Percentiles rank a stretch among this genome's conserved stretches.
Conservation (phyloP, 2,329 filamentous ascomycete genomes). For the Lasiodiplodia hormozganensis region DNA sequence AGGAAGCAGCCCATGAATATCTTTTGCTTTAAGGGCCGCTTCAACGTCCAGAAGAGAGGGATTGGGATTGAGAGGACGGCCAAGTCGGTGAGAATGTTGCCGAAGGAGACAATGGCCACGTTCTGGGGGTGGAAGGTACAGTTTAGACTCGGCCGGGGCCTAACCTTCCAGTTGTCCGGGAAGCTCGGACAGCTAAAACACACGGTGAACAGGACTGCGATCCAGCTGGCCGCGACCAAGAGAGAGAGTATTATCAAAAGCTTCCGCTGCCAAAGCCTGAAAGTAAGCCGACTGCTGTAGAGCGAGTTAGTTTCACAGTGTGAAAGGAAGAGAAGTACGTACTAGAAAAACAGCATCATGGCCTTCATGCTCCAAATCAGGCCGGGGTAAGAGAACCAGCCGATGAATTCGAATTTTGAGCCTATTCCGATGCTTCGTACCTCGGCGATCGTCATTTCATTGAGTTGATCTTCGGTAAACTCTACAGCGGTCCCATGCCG, state of each 20-base stretch:
- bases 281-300: constrained; percentile 39
- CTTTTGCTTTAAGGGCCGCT: constrained; percentile 41
- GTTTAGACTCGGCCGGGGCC: constrained; percentile 36
- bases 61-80: constrained; percentile 43
- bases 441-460: constrained; percentile 1
- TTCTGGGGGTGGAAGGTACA: constrained; percentile 43
- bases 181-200: constrained; percentile 39
- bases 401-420: constrained; percentile 19
- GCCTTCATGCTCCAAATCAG: constrained; percentile 47
- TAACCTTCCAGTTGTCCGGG: constrained; percentile 40
- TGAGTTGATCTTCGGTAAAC: constrained; percentile 4
- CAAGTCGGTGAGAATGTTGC: constrained; percentile 44
- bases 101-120: constrained; percentile 38
- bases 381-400: constrained; percentile 39
- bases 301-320: constrained; percentile 28
- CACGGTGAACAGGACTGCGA: constrained; percentile 43
- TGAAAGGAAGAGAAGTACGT: constrained; percentile 30
- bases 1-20: constrained; percentile 43
- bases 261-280: constrained; percentile 41
- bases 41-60: constrained; percentile 43
- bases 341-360: constrained; percentile 41
- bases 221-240: constrained; percentile 37
- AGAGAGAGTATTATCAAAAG: constrained; percentile 41
- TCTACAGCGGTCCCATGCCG: constrained; percentile 10
- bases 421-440: not conserved